These are phyloP conservation scores for Nicotiana benthamiana DNA, from an alignment of 257 asterid species.

Conservation along the genomic window DNA sequence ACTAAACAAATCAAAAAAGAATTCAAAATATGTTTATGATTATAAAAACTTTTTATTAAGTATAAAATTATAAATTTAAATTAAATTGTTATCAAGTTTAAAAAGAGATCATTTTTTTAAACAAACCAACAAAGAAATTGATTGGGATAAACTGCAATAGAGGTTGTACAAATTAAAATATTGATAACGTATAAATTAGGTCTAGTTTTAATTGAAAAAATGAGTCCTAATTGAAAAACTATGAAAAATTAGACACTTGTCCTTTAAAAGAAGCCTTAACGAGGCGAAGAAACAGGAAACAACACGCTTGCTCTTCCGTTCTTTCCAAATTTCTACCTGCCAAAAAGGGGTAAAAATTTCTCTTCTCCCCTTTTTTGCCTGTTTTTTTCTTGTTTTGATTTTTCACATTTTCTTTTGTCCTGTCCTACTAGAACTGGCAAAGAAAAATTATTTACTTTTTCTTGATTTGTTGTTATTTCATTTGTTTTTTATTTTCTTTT, in stretches of 20 bases:
- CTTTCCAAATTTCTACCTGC: not conserved
- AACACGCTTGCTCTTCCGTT: constrained; percentile 36
- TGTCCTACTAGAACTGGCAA: not conserved
- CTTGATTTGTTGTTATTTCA: not conserved
- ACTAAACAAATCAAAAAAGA: too few species aligned
- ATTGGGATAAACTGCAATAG: too few species aligned
- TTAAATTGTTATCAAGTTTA: too few species aligned
- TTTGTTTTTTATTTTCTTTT: not conserved
- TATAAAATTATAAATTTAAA: too few species aligned
- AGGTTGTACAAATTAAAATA: too few species aligned
- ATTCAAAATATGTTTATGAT: too few species aligned
- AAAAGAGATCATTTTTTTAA: too few species aligned
- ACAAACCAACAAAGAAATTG: too few species aligned
- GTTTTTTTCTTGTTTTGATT: not conserved
- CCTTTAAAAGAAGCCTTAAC: constrained; percentile 37
- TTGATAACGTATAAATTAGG: too few species aligned
- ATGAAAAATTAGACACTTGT: constrained; percentile 48
- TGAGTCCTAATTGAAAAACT: too few species aligned
- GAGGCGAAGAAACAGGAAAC: constrained; percentile 62
- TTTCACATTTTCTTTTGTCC: not conserved
- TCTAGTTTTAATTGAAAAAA: too few species aligned
- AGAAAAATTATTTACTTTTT: not conserved
- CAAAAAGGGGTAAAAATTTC: constrained; percentile 28
- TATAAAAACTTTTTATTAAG: too few species aligned
- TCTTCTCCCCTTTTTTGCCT: not conserved